Base-by-base conservation (phyloP, 2,329 filamentous ascomycete species). In the Didymella glomerata region DNA sequence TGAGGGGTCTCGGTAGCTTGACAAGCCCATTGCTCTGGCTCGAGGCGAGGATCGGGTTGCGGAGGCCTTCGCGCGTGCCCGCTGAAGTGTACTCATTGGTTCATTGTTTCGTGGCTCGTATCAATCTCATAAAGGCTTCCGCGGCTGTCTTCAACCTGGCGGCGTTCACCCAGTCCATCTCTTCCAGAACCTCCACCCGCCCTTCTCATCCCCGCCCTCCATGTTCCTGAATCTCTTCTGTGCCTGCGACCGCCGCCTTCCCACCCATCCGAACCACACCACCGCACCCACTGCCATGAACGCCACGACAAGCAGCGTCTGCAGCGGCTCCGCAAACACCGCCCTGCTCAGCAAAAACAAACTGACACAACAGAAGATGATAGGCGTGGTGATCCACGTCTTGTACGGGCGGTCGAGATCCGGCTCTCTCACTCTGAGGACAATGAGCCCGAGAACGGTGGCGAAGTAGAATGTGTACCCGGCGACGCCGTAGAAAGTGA, bases 381-480 rank as follows among this genome's bases (percentile, higher is more conserved):
- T 94, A 11, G 95, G 95, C 2, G 95, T 99, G 0, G 90, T 90
- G 72, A 99, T 97, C 95, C 94, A 99, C 3, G 93, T 97, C 76
- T 88, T 89, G 79, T 99, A 99, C 0, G 95, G 94, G 25, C 95
- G 82, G 76, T 97, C 93, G 45, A 99, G 84, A 62, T 89, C 83
- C 4, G 95, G 95, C 77, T 99, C 95, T 62, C 86, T 86, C 28
- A 98, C 92, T 28, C 95, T 85, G 56, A 99, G 83, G 51, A 99
- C 86, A 62, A 99, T 97, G 48, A 99, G 84, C 0, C 95, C 95
- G 0, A 99, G 85, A 0, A 99, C 95, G 0, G 94, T 96, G 55
- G 96, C 81, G 77, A 99, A 99, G 80, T 99, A 99, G 75, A 99
- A 99, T 0, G 92, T 92, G 76, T 99, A 99, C 14, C 93, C 93